Evolutionary conservation across 805 yeast genomes (phyloP).

Genomic region (Myxozyma monticola): DNA sequence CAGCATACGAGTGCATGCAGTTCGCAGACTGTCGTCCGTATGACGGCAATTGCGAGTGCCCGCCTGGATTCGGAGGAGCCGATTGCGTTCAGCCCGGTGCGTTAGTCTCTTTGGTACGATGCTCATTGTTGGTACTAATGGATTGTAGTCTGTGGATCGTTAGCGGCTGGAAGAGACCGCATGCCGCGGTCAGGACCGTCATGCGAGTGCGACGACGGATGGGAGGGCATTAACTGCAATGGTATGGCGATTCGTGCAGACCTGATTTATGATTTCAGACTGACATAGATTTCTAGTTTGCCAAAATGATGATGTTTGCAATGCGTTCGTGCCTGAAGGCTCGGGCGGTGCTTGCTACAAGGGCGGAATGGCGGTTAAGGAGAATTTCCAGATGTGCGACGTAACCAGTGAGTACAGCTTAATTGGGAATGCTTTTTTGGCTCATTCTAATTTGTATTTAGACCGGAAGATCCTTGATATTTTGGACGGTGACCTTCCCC

Average conservation of each 20-base stretch:
- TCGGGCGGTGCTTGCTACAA: constrained; percentile 85
- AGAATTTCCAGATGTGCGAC: constrained; percentile 87
- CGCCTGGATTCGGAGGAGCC: constrained; percentile 88
- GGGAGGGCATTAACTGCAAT: constrained; percentile 93
- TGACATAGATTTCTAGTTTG: constrained; percentile 49
- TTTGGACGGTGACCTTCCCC: constrained; percentile 78
- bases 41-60: constrained; percentile 90
- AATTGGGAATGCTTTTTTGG: neutral
- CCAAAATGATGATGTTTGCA: constrained; percentile 69
- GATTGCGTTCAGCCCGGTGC: constrained; percentile 77
- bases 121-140: neutral
- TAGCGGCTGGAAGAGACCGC: constrained; percentile 63
- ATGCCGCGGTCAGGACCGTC: constrained; percentile 51
- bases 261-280: neutral
- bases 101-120: neutral
- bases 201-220: constrained; percentile 80
- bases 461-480: constrained; percentile 74
- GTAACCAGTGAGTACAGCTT: constrained; percentile 58
- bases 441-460: neutral
- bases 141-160: constrained; percentile 64
- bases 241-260: constrained; percentile 20
- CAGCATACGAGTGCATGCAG: constrained; percentile 86
- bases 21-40: constrained; percentile 83
- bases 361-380: constrained; percentile 77
- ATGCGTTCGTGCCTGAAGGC: constrained; percentile 83